phyloP scores from a whole-genome alignment of 805 yeast species.

The Yamadazyma kitorensis region DNA sequence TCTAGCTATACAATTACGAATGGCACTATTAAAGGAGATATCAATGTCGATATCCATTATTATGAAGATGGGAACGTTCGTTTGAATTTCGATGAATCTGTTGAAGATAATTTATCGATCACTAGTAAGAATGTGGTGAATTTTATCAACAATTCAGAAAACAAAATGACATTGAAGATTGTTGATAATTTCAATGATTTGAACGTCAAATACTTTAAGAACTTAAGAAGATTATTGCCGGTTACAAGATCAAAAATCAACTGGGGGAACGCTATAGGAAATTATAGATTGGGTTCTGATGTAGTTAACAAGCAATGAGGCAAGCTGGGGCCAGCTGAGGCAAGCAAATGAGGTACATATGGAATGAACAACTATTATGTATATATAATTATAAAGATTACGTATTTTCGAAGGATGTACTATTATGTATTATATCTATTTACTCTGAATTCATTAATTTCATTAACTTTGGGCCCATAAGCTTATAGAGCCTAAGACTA shows the following conservation, averaged over 20 bases:
- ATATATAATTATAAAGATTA: no score
- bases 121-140: slow-evolving; percentile 34
- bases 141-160: slow-evolving; percentile 56
- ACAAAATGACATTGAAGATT: slow-evolving; percentile 54
- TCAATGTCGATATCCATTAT: slow-evolving; percentile 78
- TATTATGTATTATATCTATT: no score
- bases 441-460: no score
- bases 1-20: slow-evolving; percentile 54
- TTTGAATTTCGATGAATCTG: slow-evolving; percentile 45
- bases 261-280: slow-evolving; percentile 94
- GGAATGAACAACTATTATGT: no score
- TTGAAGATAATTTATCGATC: slow-evolving; percentile 24
- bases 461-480: no score
- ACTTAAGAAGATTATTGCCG: slow-evolving; percentile 86
- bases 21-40: slow-evolving; percentile 46
- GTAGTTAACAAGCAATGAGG: slow-evolving; percentile 43
- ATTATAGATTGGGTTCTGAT: slow-evolving; percentile 82
- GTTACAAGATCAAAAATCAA: slow-evolving; percentile 86
- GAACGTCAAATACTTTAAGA: slow-evolving; percentile 80
- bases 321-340: no score
- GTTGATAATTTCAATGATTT: slow-evolving; percentile 63
- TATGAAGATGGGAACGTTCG: slow-evolving; percentile 96
- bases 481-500: no score
- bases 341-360: no score
- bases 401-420: no score